Evolutionary conservation across 139 green algal species (phyloP), one percentile per base, ranked within the genome.

Genomic region (Monoraphidium neglectum): DNA sequence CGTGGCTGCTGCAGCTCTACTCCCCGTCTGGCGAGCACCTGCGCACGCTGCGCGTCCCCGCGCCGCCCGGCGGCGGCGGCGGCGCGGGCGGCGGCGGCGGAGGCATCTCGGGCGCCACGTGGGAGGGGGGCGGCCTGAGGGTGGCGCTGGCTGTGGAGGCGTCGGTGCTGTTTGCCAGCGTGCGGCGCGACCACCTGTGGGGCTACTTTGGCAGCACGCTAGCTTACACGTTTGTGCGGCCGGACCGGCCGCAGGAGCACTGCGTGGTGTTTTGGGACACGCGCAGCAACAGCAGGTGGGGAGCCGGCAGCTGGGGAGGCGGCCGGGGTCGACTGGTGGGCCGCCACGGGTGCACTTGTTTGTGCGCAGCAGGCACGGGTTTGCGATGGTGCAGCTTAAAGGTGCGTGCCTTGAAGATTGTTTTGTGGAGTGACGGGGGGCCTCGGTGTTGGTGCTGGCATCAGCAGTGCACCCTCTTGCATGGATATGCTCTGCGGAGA

Each of bases 181-280:
- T 96, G 64, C 69, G 87, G 35, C 84, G 81, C 8, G 66, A 77
- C 53, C 84, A 89, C 77, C 74, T 76, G 71, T 96, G 91, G 91
- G 87, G 76, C 54, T 93, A 86, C 76, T 93, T 96, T 76, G 56
- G 82, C 76, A 88, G 84, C 78, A 95, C 90, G n/a, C 71, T 94
- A 46, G 90, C 93, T 70, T 96, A 94, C 73, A 89, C 91, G 18
- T 93, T 91, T 78, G 86, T 56, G 65, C 83, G 86, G 65, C 78
- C 87, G 1, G 90, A 94, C 63, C 78, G 91, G 6, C 43, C 43
- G 43, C 65, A 75, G 3, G 88, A 94, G 73, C 77, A 90, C 72
- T 92, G 85, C 68, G 86, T 96, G 47, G 90, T 93, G 77, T 96
- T 96, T 74, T 95, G 89, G 90, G 83, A 94, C 83, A 90, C 88